These are phyloP conservation scores for Racocetra persica DNA, from an alignment of 371 early-diverging fungal genomes.

Conservation along the genomic window DNA sequence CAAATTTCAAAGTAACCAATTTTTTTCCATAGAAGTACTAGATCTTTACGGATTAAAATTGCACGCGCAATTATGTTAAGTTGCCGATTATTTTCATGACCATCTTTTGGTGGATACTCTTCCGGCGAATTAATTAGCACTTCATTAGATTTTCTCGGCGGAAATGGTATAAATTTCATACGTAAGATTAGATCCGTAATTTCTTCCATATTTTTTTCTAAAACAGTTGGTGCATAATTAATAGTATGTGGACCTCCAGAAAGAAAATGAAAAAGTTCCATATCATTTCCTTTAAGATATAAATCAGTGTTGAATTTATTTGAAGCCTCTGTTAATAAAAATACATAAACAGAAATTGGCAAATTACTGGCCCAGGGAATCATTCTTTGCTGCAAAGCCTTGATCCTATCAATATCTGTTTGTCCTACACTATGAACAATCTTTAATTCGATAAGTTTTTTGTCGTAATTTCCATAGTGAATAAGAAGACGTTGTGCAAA, in stretches of 20 bases:
- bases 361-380: conserved; percentile 11
- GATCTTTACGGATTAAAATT: conserved; percentile 9
- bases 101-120: conserved; percentile 31
- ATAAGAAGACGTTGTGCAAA: conserved; percentile 24
- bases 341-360: neutral
- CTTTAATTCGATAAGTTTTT: neutral
- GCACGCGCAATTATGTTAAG: conserved; percentile 26
- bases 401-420: too few relatives aligned
- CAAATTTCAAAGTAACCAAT: conserved; percentile 14
- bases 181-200: neutral
- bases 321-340: neutral
- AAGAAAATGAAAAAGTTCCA: conserved; percentile 6
- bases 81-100: neutral
- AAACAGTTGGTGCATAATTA: too few relatives aligned
- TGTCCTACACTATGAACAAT: neutral
- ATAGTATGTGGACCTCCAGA: neutral
- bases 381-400: too few relatives aligned
- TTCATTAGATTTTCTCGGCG: neutral
- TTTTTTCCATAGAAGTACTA: conserved; percentile 3
- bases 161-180: neutral
- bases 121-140: neutral
- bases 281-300: neutral
- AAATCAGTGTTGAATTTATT: neutral
- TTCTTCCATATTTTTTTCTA: neutral
- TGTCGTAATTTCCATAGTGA: conserved; percentile 21